Conservation (phyloP, 768 basidiomycete genomes). For the Suillus hirtellus region DNA sequence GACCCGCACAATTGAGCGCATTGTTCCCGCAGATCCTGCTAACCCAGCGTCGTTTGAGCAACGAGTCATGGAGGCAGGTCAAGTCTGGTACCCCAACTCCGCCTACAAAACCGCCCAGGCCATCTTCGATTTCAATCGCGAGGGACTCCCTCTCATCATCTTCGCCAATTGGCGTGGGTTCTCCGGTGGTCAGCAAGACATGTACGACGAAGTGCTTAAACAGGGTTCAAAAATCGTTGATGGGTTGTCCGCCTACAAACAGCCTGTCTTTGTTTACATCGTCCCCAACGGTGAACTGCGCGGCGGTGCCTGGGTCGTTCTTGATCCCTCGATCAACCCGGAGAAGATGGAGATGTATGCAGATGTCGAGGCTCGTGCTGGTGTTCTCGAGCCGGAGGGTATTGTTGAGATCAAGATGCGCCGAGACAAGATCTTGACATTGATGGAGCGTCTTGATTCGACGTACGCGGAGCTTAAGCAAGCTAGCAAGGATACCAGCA, state of each 20-base stretch:
- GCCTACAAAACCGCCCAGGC: slow-evolving; percentile 99
- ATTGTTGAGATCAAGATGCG: slow-evolving; percentile 98
- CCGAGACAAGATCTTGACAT: slow-evolving; percentile 81
- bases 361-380: slow-evolving; percentile 92
- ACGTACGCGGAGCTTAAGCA: slow-evolving; percentile 80
- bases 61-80: slow-evolving; percentile 98
- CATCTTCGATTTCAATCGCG: slow-evolving; percentile 97
- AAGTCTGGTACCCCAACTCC: slow-evolving; percentile 99
- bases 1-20: slow-evolving; percentile 93
- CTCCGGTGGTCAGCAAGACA: slow-evolving; percentile 99
- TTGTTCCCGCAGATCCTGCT: slow-evolving; percentile 97
- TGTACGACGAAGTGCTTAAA: slow-evolving; percentile 97
- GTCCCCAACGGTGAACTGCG: slow-evolving; percentile 98
- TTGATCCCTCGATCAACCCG: slow-evolving; percentile 96
- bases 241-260: slow-evolving; percentile 94
- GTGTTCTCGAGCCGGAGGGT: slow-evolving; percentile 96
- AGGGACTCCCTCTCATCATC: slow-evolving; percentile 94
- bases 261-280: slow-evolving; percentile 97
- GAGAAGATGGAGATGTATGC: slow-evolving; percentile 99
- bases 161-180: slow-evolving; percentile 99
- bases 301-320: slow-evolving; percentile 98
- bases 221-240: slow-evolving; percentile 99
- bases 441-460: slow-evolving; percentile 93
- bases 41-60: slow-evolving; percentile 97
- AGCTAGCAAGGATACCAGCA: slow-evolving; percentile 73